These are phyloP conservation scores for Phialophora macrospora DNA, from an alignment of 2,329 filamentous ascomycete genomes.

Conservation along the genomic window DNA sequence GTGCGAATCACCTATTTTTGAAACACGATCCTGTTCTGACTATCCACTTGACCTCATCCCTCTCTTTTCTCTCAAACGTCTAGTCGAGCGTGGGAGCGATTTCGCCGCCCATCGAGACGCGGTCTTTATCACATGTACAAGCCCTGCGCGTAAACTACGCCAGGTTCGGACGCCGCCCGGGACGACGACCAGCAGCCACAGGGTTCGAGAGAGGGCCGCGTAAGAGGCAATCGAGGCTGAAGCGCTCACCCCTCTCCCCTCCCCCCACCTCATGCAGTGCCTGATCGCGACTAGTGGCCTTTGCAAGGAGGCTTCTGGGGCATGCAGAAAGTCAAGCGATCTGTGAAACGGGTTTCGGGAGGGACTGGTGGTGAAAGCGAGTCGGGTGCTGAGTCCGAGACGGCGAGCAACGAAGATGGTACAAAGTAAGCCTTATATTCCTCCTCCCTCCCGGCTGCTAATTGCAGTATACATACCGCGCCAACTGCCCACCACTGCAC, in stretches of 20 bases:
- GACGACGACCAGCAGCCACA: not conserved
- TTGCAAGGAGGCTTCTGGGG: not conserved
- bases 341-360: conserved; percentile 30
- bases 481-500: not conserved
- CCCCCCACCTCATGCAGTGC: conserved; percentile 1
- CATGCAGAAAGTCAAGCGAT: conserved; percentile 40
- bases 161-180: not conserved
- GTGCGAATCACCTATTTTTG: conserved; percentile 15
- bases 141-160: conserved; percentile 16
- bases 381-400: conserved; percentile 4
- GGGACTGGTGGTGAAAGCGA: conserved; percentile 12
- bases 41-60: not conserved
- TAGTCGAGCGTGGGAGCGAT: not conserved
- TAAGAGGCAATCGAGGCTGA: conserved; percentile 12
- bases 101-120: conserved; percentile 5
- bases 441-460: not conserved
- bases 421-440: conserved; percentile 16
- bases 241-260: conserved; percentile 2
- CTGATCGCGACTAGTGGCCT: not conserved
- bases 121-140: conserved; percentile 1
- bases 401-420: conserved; percentile 2
- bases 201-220: conserved; percentile 1
- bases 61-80: not conserved
- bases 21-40: conserved; percentile 4
- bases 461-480: conserved; percentile 2